Base-by-base conservation (phyloP, 2,329 filamentous ascomycete species). In the Cercospora zeina region DNA sequence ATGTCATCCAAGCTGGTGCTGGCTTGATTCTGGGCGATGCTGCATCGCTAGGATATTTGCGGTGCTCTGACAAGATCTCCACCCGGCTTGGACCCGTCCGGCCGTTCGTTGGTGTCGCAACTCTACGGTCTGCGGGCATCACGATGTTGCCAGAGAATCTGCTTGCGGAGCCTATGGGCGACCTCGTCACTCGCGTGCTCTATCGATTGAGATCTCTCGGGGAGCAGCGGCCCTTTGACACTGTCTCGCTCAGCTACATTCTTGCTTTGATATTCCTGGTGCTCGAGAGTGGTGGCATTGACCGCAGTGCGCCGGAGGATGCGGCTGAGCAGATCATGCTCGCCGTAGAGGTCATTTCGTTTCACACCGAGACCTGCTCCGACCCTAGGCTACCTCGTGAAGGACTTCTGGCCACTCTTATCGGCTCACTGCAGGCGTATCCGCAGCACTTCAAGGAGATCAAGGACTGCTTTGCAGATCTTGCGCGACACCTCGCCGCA, bases 391-490 rank as follows among this genome's bases (percentile, higher is more conserved):
- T 97, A 27, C 92, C 93, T 31, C 87, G 95, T 8, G 82, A 85
- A 56, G 85, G 92, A 62, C 81, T 96, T 37, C 76, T 97, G 3
- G 80, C 84, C 2, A 82, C 84, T 3, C 80, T 99, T 37, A 87
- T 96, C 61, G 81, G 81, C 49, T 89, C 92, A 1, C 96, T 99
- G 90, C 90, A 96, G 73, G 84, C 79, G 63, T 96, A 96, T 75
- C 89, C 87, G 49, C 92, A 96, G 72, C 95, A 99, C 76, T 97
- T 97, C 80, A 96, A 96, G 77, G 81, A 93, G 62, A 87, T 97
- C 77, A 96, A 93, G 75, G 95, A 99, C 76, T 96, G 91, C 71
- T 85, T 99, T 66, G 83, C 89, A 58, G 91, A 97, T 74, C 84
- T 96, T 67, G 91, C 90, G 71, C 87, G 92, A 63, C 93, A 89